These are phyloP conservation scores for Bipolaris oryzae DNA, from an alignment of 2,329 filamentous ascomycete species.

Conservation along the genomic window DNA sequence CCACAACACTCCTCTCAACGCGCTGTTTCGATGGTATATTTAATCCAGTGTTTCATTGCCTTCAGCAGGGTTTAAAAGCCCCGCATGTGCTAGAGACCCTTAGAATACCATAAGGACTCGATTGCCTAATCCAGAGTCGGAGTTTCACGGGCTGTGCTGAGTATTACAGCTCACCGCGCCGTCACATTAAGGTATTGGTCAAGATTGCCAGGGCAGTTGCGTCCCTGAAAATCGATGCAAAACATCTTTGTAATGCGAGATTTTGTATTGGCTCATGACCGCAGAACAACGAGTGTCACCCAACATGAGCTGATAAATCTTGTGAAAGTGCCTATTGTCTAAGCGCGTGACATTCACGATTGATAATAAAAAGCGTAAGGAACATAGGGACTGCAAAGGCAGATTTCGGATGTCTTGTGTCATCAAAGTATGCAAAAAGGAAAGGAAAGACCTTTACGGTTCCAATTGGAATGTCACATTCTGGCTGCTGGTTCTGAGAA, in stretches of 20 bases:
- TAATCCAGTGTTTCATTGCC: slow-evolving; percentile 9
- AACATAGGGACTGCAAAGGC: slow-evolving; percentile 7
- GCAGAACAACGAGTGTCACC: neutral
- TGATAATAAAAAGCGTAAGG: neutral
- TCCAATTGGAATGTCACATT: neutral
- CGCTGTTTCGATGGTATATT: slow-evolving; percentile 13
- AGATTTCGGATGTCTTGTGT: slow-evolving; percentile 12
- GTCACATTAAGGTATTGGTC: slow-evolving; percentile 7
- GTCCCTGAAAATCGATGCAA: slow-evolving; percentile 1
- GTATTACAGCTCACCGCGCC: slow-evolving; percentile 5
- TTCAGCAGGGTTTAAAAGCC: neutral
- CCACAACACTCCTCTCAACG: slow-evolving; percentile 7
- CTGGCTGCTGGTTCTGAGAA: neutral
- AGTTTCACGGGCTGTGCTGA: neutral
- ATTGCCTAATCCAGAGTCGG: too few species aligned
- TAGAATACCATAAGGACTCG: neutral
- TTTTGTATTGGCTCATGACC: neutral
- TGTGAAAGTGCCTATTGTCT: neutral
- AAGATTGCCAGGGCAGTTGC: slow-evolving; percentile 12
- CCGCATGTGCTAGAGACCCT: slow-evolving; percentile 3
- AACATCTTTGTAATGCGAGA: neutral
- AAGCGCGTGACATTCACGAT: slow-evolving; percentile 13
- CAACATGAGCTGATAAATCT: neutral
- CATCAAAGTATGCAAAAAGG: slow-evolving; percentile 14
- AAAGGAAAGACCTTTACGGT: neutral